Evolutionary conservation across 2,329 filamentous ascomycete genomes (phyloP), one percentile per base, ranked within the genome.

Genomic region (Nothopassalora personata): DNA sequence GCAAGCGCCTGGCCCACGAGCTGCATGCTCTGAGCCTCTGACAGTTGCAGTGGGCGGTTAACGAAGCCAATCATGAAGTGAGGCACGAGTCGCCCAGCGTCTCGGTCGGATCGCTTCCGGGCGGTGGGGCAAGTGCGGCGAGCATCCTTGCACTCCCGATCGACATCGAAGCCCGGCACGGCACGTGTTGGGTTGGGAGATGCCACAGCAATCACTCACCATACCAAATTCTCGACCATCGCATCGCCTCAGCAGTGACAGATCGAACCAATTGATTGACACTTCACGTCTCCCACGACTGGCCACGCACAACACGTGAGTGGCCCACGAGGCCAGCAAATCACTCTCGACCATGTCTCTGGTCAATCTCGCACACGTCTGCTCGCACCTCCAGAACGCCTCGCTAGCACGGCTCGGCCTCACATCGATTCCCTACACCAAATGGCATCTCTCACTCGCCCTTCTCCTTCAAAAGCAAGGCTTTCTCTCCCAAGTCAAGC

Each of bases 371-470:
- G 82, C 85, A 68, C 80, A 93, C 79, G 85, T 92, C 77, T 95
- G 90, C 81, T 91, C 91, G 66, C 91, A 96, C 79, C 82, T 97
- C 58, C 90, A 94, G 75, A 97, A 97, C 80, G 90, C 89, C 66
- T 88, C 88, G 58, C 86, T 86, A 70, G 90, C 89, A n/a, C 86
- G 88, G 1, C 85, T 97, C 0, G 89, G 88, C 66, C 80, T 96
- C 53, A 96, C 92, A 33, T 95, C 90, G 7, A 83, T 96, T 63
- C 86, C 87, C 49, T 87, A 88, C 77, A 87, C 85, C 53, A 92
- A 92, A 66, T 85, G 91, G 72, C 91, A 94, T 79, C 85, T 95
- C 62, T 79, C 79, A 48, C 80, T 96, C 15, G 82, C 85, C 54
- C 82, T 94, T 19, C 88, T 89, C 39, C 82, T 97, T 48, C 91